Evolutionary conservation across 768 basidiomycete species (phyloP).

Genomic region (Paxillus rubicundulus): DNA sequence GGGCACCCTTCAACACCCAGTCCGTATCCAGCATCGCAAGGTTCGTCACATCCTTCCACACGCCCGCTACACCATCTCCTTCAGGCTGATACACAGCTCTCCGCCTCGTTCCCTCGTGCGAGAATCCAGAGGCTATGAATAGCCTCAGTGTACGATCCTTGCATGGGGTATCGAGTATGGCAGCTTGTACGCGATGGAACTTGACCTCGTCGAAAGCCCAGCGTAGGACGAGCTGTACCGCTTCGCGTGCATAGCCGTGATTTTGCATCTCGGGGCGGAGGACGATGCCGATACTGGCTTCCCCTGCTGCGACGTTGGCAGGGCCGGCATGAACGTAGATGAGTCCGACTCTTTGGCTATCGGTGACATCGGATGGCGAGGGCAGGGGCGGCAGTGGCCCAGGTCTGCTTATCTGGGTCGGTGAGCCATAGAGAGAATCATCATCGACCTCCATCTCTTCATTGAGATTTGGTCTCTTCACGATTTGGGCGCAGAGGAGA

Average conservation of each 20-base stretch:
- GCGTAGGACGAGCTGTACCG: conserved; percentile 42
- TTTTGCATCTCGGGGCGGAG: conserved; percentile 37
- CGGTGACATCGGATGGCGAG: background rate
- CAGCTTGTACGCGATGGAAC: conserved; percentile 36
- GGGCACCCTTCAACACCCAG: conserved; percentile 41
- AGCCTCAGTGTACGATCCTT: conserved; percentile 45
- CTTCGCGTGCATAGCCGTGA: conserved; percentile 46
- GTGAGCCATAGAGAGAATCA: background rate
- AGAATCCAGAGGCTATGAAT: conserved; percentile 52
- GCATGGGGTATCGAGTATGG: conserved; percentile 43
- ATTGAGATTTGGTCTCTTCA: background rate
- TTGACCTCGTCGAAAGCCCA: conserved; percentile 42
- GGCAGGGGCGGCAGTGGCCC: no score
- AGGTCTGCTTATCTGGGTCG: background rate
- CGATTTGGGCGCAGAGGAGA: conserved; percentile 26
- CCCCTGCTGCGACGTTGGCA: conserved; percentile 27
- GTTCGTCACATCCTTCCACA: conserved; percentile 62
- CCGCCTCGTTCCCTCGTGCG: conserved; percentile 61
- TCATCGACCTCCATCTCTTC: background rate
- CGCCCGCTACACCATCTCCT: conserved; percentile 33
- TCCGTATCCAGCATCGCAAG: conserved; percentile 62
- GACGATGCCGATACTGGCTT: conserved; percentile 58
- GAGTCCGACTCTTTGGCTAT: conserved; percentile 13
- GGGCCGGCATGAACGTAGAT: conserved; percentile 26
- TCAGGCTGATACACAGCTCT: conserved; percentile 47